Conservation (phyloP, 1,139 yeast genomes). For the Taphrina populina region DNA sequence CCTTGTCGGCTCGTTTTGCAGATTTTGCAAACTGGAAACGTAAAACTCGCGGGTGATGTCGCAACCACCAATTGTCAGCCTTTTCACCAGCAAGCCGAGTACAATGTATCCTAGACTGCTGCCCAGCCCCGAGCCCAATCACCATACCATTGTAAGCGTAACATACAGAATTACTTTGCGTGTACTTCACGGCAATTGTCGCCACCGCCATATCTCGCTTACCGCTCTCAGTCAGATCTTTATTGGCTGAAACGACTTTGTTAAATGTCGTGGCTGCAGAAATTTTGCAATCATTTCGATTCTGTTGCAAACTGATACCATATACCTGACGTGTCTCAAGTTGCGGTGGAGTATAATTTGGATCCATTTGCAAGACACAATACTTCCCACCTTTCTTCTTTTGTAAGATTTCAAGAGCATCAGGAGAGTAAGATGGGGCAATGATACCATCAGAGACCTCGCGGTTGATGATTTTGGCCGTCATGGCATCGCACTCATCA, state of each 20-base stretch:
- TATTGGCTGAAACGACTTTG: constrained; percentile 86
- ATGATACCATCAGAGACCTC: constrained; percentile 98
- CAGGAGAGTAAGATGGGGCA: constrained; percentile 94
- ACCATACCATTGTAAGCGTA: constrained; percentile 99
- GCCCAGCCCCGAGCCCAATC: constrained; percentile 98
- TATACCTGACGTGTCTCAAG: constrained; percentile 91
- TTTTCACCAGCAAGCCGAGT: constrained; percentile 98
- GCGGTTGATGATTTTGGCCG: constrained; percentile 93
- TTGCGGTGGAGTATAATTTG: constrained; percentile 78
- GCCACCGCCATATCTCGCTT: constrained; percentile 91
- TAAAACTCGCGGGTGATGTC: constrained; percentile 94
- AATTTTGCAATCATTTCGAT: constrained; percentile 95
- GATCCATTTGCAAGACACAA: constrained; percentile 89
- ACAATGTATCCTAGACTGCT: constrained; percentile 98
- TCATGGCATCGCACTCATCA: constrained; percentile 91
- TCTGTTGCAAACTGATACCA: constrained; percentile 92
- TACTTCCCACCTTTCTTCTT: constrained; percentile 97
- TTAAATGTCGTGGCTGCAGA: constrained; percentile 74
- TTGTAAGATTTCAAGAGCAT: constrained; percentile 81
- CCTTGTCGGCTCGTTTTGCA: constrained; percentile 96
- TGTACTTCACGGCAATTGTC: constrained; percentile 92
- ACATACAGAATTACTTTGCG: constrained; percentile 97
- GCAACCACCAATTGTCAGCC: constrained; percentile 99
- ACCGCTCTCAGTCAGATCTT: constrained; percentile 86
- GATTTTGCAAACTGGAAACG: constrained; percentile 97